Evolutionary conservation across 2,329 filamentous ascomycete genomes (phyloP).

Genomic region (Mycogone perniciosa): DNA sequence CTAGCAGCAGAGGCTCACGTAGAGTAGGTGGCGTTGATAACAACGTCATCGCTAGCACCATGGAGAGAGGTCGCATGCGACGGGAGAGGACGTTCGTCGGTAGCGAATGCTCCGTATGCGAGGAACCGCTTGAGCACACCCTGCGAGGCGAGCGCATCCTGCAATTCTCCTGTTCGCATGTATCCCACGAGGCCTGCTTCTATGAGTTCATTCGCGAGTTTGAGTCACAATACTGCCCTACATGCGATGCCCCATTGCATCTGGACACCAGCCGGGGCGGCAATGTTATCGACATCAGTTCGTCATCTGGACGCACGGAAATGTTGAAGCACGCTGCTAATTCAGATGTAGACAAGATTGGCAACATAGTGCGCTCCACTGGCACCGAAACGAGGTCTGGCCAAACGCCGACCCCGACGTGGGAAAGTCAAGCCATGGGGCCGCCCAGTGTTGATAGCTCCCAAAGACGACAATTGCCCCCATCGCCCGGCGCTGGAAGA

Average conservation of each 20-base stretch:
- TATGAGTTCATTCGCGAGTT: slow-evolving; percentile 97
- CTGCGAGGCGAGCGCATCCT: slow-evolving; percentile 88
- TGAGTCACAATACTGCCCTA: slow-evolving; percentile 88
- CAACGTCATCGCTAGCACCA: slow-evolving; percentile 38
- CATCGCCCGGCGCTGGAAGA: slow-evolving; percentile 22
- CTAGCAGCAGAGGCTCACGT: slow-evolving; percentile 25
- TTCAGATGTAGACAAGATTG: slow-evolving; percentile 71
- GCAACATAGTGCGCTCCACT: slow-evolving; percentile 81
- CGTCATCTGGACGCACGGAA: slow-evolving; percentile 18
- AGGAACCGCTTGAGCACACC: slow-evolving; percentile 93
- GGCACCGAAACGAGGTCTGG: slow-evolving; percentile 54
- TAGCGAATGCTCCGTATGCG: slow-evolving; percentile 89
- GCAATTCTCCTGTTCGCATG: slow-evolving; percentile 94
- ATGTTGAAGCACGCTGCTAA: slow-evolving; percentile 21
- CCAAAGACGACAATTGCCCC: slow-evolving; percentile 30
- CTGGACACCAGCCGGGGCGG: slow-evolving; percentile 89
- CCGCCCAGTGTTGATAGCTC: slow-evolving; percentile 44
- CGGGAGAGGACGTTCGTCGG: slow-evolving; percentile 93
- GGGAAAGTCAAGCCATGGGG: slow-evolving; percentile 57
- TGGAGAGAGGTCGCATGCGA: slow-evolving; percentile 71
- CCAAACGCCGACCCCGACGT: slow-evolving; percentile 54
- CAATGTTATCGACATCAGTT: slow-evolving; percentile 88
- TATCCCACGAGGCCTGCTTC: slow-evolving; percentile 96
- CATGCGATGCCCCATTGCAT: slow-evolving; percentile 85
- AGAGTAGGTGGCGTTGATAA: slow-evolving; percentile 34